Base-by-base conservation (phyloP, 2,329 filamentous ascomycete species). In the Gliomastix tumulicola region DNA sequence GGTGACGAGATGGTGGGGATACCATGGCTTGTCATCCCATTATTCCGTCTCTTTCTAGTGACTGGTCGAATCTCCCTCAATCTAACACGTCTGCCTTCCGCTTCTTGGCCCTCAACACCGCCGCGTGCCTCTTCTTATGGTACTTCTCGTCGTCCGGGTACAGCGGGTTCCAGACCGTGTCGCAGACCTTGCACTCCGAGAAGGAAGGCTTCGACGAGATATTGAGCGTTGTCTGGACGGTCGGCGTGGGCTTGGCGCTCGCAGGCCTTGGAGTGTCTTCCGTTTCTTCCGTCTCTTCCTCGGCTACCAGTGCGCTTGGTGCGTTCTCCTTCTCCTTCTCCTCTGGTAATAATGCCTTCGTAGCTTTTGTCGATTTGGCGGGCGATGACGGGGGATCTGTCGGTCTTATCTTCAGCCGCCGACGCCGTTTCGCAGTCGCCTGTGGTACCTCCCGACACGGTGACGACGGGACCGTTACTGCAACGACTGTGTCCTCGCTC, bases 151-250 rank as follows among this genome's bases (percentile, higher is more conserved):
- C 65, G 20, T 59, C 59, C 4, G 63, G 62, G 37, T 60, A 62
- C 6, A 65, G 44, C 0, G 64, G 65, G 35, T 68, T 68, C 54
- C 62, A 68, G 7, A 68, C 59, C 1, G 55, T 66, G 35, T 65
- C 51, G 42, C 65, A 68, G 4, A 57, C 39, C 34, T 54, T 63
- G 42, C 65, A 68, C 37, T 68, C 64, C 3, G 61, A 57, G 40
- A 68, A 67, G 2, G 63, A 49, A 4, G 62, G 59, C 19, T 60
- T 54, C 2, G 56, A 51, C 0, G 65, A 66, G 3, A 68, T 49
- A 22, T 68, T 67, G n/a, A 68, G 53, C 2, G 63, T 68, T 3
- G 60, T 68, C 35, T 68, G 65, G 1, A 67, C 49, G 2, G 47
- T 43, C 3, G 55, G 37, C 2, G 43, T 32, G 7, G 42, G n/a